A percentile compares a stretch with the other conserved stretches of the same genome.
Conservation (phyloP, 495 filamentous ascomycete species). For the Penicillium salamii region DNA sequence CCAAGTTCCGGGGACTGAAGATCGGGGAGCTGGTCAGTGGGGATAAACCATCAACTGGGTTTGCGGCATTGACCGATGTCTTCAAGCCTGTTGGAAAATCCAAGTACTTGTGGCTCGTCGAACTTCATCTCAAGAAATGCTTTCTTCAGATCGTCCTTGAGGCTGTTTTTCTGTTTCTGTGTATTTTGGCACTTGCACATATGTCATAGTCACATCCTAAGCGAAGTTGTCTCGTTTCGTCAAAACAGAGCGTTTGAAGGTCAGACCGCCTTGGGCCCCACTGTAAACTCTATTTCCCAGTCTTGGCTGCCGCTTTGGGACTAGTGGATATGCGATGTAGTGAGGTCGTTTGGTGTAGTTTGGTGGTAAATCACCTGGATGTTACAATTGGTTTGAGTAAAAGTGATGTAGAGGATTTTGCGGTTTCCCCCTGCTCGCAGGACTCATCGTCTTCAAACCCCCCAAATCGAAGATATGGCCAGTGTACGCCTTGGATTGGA, state of each 20-base stretch:
- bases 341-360: too few relatives aligned
- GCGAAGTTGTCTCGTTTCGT: too few relatives aligned
- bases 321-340: not conserved
- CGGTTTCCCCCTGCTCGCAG: not conserved
- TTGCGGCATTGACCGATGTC: not conserved
- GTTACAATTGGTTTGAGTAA: not conserved
- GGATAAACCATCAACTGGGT: not conserved
- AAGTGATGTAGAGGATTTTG: not conserved
- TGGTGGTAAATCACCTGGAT: not conserved
- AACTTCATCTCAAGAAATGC: slow-evolving; percentile 3
- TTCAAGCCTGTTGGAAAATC: not conserved
- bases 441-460: too few relatives aligned
- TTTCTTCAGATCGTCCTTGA: not conserved
- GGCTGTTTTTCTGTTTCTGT: too few relatives aligned
- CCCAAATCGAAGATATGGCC: not conserved
- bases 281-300: not conserved
- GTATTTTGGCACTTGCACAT: too few relatives aligned
- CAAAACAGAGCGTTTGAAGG: too few relatives aligned
- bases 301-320: not conserved
- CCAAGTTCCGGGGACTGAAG: not conserved
- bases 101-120: not conserved
- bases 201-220: too few relatives aligned
- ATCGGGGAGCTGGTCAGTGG: not conserved
- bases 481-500: slow-evolving; percentile 3
- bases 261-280: not conserved